Base-by-base conservation (phyloP, 257 asterid genomes). In the Haberlea rhodopensis region DNA sequence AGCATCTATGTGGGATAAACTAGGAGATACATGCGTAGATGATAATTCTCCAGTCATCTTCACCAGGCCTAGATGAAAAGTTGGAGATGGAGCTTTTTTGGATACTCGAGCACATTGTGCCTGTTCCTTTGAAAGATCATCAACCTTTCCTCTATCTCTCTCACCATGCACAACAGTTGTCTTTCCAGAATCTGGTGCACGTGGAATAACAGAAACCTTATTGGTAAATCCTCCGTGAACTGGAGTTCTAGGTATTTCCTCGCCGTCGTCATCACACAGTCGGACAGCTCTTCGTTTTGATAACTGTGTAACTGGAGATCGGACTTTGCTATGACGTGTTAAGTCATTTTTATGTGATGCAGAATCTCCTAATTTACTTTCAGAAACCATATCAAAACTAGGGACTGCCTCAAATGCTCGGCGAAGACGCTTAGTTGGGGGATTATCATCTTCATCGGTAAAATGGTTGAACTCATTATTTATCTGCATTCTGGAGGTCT, bases 231-330 rank as follows among this genome's bases (percentile, higher is more conserved):
- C 95, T 75, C 82, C 95, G 76, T 92, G 99, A 69, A 92, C 62
- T 15, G 99, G 99, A 71, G 99, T 92, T 82, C 85, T 92, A 62
- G 99, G 95, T 72, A 81, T 84, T 71, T 82, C 98, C 71, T 85
- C 95, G 60, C 76, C 87, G 2, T 84, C 88, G 16, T 84, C 94
- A 40, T 79, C 91, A 73, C 81, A 81, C 49, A 84, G 66, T 73
- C 96, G 96, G 71, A 92, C 96, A 71, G 99, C 99, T 79, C 95
- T 84, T 53, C 97, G 86, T 84, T 88, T 88, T 46, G 70, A 71
- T 46, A 48, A 72, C 72, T 77, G 85, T 69, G 9, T 16, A 51
- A 37, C 71, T 0, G 80, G 70, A 24, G 74, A 62, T 31, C 51
- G 46, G 22, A 24, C 53, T 23, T 48, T 70, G 29, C 24, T 68